Evolutionary conservation across 495 filamentous ascomycete genomes (phyloP), one percentile per base, ranked within the genome.

Genomic region (Clavariopsis aquatica): DNA sequence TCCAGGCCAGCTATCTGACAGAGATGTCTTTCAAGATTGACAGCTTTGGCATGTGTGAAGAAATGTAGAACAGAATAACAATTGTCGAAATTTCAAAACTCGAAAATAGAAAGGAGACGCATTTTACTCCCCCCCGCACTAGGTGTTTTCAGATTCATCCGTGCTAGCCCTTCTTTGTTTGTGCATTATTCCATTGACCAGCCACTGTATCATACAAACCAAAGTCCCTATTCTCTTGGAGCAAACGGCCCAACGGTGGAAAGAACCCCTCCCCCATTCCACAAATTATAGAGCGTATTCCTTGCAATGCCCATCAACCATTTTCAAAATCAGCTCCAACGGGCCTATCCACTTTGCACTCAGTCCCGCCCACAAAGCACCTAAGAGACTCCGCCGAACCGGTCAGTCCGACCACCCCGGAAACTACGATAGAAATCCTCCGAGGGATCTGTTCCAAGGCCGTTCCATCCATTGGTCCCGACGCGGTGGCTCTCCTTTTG

Each of bases 401-500:
- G 36, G 12, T 70, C 68, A 26, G 51, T 49, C 57, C 68, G 62
- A 3, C 56, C 54, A 29, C 69, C 68, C 34, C 65, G 24, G 36
- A 64, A 69, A 43, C 65, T 66, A 10, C 68, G 47, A 43, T 63
- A 67, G 52, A 73, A 68, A 54, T 68, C 62, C 74, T 94, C 90
- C 8, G 86, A 85, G 2, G 87, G 87, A 64, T 89, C 87, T 66
- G 80, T 83, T 23, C 73, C 71, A 24, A 73, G 49, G 71, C 79
- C 75, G 79, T 79, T 12, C 87, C 86, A 66, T 66, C 80, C 80
- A 71, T 81, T 84, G 0, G 78, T 73, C n/a, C 88, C 86, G 69
- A 93, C 78, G 34, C 82, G 82, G 69, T 86, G 85, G 58, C 84
- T 82, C 24, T 87, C 82, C 72, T 90, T 91, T 74, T 95, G 90